phyloP scores from a whole-genome alignment of 805 yeast species.

The Candida sithepensis region DNA sequence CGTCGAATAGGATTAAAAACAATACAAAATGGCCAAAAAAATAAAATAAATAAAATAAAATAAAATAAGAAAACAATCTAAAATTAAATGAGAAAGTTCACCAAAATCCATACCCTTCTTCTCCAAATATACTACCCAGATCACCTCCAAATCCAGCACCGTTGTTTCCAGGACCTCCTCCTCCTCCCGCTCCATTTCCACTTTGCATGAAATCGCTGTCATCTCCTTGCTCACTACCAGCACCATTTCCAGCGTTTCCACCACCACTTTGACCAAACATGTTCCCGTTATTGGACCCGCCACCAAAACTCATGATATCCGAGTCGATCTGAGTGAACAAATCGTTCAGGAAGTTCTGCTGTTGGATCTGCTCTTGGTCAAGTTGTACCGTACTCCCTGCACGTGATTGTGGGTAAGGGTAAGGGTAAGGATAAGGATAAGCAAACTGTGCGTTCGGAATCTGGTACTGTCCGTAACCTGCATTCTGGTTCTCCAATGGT shows the following conservation, averaged over 20 bases:
- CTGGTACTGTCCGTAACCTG: too few species aligned
- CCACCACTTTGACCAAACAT: slow-evolving; percentile 2
- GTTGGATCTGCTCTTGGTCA: slow-evolving; percentile 9
- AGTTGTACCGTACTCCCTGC: not conserved
- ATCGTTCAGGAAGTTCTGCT: slow-evolving; percentile 26
- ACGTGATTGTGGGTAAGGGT: not conserved
- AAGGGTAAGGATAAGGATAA: not conserved
- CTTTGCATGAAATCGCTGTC: slow-evolving; percentile 3
- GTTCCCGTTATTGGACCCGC: slow-evolving; percentile 4
- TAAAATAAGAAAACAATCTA: not conserved
- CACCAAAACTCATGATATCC: slow-evolving; percentile 27
- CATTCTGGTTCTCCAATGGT: too few species aligned
- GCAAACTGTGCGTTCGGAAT: too few species aligned
- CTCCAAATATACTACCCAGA: slow-evolving; percentile 19
- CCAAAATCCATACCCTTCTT: slow-evolving; percentile 30
- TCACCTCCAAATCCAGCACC: slow-evolving; percentile 6
- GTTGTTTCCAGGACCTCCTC: too few species aligned
- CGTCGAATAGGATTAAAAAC: not conserved
- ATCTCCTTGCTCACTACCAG: not conserved
- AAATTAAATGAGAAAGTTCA: slow-evolving; percentile 2
- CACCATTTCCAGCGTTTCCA: not conserved
- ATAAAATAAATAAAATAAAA: not conserved
- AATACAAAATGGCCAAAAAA: not conserved
- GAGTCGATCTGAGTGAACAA: slow-evolving; percentile 30
- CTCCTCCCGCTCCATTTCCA: slow-evolving; percentile 1